phyloP scores from a whole-genome alignment of 805 yeast genomes.

The Debaryomyces maramus region DNA sequence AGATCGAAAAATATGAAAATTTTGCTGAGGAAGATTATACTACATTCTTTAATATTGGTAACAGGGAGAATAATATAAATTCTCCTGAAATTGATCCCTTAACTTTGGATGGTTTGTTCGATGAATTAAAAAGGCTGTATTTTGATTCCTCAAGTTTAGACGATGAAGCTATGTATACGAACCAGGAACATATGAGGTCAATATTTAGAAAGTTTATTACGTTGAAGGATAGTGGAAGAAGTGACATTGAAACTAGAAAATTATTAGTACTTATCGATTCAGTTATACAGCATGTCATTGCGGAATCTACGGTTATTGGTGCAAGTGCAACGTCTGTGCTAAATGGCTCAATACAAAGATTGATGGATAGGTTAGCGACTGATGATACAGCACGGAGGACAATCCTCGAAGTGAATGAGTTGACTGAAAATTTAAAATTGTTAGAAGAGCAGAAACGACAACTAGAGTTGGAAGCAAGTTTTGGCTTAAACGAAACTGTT shows the following conservation, averaged over 20 bases:
- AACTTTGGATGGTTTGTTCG: conserved; percentile 14
- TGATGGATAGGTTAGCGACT: conserved; percentile 33
- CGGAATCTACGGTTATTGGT: conserved; percentile 23
- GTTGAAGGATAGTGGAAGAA: conserved; percentile 26
- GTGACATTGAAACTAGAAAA: conserved; percentile 23
- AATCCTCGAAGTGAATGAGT: conserved; percentile 28
- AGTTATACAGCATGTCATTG: conserved; percentile 30
- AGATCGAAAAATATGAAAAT: conserved; percentile 38
- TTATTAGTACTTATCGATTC: conserved; percentile 30
- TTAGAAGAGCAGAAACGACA: conserved; percentile 23
- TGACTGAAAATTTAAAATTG: conserved; percentile 20
- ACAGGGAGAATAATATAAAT: background rate
- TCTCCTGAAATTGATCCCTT: conserved; percentile 3
- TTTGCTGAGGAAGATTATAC: conserved; percentile 41
- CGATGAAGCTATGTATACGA: background rate
- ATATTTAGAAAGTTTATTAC: conserved; percentile 27
- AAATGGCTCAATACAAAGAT: conserved; percentile 31
- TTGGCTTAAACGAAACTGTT: conserved; percentile 20
- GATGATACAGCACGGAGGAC: conserved; percentile 39
- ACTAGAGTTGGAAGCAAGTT: conserved; percentile 21
- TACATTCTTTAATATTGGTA: conserved; percentile 14
- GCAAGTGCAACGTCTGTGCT: conserved; percentile 28
- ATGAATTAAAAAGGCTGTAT: conserved; percentile 10
- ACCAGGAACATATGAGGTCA: conserved; percentile 13
- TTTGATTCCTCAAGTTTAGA: background rate